Evolutionary conservation across 2,329 filamentous ascomycete genomes (phyloP).

Genomic region (Aspergillus sp.): DNA sequence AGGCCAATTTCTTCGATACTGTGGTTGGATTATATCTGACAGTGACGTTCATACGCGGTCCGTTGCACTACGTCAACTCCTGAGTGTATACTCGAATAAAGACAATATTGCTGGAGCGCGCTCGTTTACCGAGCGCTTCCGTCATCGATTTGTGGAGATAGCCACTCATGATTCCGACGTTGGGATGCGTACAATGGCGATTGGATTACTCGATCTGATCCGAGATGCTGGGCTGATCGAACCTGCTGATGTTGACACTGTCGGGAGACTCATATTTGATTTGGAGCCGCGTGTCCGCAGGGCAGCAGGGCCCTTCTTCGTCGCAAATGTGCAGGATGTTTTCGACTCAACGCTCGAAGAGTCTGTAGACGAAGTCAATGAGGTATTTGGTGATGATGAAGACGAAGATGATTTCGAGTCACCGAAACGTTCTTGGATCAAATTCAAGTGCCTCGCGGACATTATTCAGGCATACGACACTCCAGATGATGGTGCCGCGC

Average conservation of each 20-base stretch:
- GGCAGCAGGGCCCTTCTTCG: constrained; percentile 87
- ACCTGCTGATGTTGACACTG: constrained; percentile 83
- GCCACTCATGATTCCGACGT: constrained; percentile 81
- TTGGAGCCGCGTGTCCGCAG: constrained; percentile 80
- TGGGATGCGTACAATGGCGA: constrained; percentile 73
- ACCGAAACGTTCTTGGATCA: constrained; percentile 81
- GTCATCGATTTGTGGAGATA: constrained; percentile 86
- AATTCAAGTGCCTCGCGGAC: constrained; percentile 85
- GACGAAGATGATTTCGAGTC: constrained; percentile 70
- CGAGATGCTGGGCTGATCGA: constrained; percentile 84
- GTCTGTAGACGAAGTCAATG: constrained; percentile 76
- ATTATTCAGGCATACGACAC: constrained; percentile 78
- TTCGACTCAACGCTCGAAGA: constrained; percentile 80
- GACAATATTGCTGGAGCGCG: constrained; percentile 74
- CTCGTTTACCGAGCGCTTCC: constrained; percentile 91
- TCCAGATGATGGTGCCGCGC: constrained; percentile 47
- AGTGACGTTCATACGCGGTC: constrained; percentile 69
- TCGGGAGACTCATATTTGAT: constrained; percentile 88
- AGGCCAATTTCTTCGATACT: constrained; percentile 83
- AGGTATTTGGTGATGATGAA: constrained; percentile 70
- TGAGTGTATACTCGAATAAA: constrained; percentile 74
- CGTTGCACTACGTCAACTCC: constrained; percentile 84
- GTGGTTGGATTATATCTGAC: constrained; percentile 95
- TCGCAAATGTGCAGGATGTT: constrained; percentile 78
- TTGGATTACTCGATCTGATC: constrained; percentile 78